A percentile compares a stretch with the other conserved stretches of the same genome.
phyloP scores from a whole-genome alignment of 345 rosid species.

The Brassica incana region DNA sequence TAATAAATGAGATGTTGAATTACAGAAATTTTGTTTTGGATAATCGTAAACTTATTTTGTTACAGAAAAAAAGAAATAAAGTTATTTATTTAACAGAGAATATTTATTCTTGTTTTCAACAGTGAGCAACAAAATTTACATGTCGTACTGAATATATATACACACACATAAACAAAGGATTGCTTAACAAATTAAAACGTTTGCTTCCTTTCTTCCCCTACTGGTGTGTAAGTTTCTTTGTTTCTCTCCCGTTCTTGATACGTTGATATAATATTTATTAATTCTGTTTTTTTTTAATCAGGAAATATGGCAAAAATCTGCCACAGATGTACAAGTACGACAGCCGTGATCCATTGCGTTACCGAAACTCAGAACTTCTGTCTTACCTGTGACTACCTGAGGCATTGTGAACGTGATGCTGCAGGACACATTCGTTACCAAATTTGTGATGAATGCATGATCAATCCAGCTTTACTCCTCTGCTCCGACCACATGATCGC shows the following conservation, averaged over 20 bases:
- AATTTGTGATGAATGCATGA: not conserved
- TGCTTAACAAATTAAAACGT: not conserved
- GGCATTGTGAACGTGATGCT: not conserved
- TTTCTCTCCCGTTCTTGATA: not conserved
- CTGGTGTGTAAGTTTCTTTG: not conserved
- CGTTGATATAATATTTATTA: not conserved
- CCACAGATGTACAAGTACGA: not conserved
- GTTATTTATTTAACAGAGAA: too few species aligned
- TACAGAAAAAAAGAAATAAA: too few species aligned
- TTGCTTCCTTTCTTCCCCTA: not conserved
- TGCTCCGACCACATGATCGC: not conserved
- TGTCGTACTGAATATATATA: not conserved
- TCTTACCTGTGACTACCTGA: not conserved
- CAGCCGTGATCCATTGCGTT: not conserved
- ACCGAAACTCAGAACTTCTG: not conserved
- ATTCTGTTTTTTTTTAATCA: not conserved
- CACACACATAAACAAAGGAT: not conserved
- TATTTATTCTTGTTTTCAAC: not conserved
- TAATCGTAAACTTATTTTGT: not conserved
- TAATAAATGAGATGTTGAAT: not conserved
- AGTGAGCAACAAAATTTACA: not conserved
- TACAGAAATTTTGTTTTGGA: not conserved
- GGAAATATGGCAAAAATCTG: not conserved
- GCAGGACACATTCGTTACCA: not conserved
- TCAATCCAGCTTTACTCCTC: not conserved